phyloP scores from a whole-genome alignment of 768 basidiomycete genomes.

The Boletales sp. region DNA sequence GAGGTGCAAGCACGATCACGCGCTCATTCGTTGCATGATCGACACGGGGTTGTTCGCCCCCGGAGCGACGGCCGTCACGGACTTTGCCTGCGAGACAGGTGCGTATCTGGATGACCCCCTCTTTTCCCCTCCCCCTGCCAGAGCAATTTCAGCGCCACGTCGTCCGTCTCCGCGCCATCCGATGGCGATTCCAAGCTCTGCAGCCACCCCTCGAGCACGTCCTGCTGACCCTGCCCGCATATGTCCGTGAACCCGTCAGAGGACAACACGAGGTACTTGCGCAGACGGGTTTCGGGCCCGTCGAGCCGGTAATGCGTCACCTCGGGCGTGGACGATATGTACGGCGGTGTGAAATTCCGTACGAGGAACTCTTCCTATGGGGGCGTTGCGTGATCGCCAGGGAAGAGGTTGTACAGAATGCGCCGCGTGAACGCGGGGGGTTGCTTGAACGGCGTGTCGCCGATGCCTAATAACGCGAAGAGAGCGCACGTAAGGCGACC shows the following conservation, averaged over 20 bases:
- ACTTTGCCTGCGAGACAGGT: too few relatives aligned
- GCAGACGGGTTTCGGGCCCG: constrained; percentile 21
- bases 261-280: constrained; percentile 58
- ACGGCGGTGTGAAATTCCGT: constrained; percentile 62
- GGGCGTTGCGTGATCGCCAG: constrained; percentile 56
- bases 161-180: constrained; percentile 23
- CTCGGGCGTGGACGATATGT: constrained; percentile 63
- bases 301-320: constrained; percentile 53
- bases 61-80: too few relatives aligned
- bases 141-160: constrained; percentile 57
- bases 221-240: constrained; percentile 47
- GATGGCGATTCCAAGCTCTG: constrained; percentile 35
- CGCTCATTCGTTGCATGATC: too few relatives aligned
- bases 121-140: constrained; percentile 61
- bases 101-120: too few relatives aligned
- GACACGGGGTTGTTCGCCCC: too few relatives aligned
- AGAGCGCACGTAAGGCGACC: constrained; percentile 4
- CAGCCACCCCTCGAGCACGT: constrained; percentile 53
- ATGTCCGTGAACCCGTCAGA: constrained; percentile 67
- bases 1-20: too few relatives aligned
- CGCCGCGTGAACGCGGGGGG: constrained; percentile 65
- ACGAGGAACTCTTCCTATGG: constrained; percentile 66
- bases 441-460: constrained; percentile 71
- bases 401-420: constrained; percentile 62
- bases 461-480: constrained; percentile 47